Percentiles rank a stretch among this genome's conserved stretches.
Evolutionary conservation across 1,284 basidiomycete genomes (phyloP).

Genomic region (Bjerkandera adusta): DNA sequence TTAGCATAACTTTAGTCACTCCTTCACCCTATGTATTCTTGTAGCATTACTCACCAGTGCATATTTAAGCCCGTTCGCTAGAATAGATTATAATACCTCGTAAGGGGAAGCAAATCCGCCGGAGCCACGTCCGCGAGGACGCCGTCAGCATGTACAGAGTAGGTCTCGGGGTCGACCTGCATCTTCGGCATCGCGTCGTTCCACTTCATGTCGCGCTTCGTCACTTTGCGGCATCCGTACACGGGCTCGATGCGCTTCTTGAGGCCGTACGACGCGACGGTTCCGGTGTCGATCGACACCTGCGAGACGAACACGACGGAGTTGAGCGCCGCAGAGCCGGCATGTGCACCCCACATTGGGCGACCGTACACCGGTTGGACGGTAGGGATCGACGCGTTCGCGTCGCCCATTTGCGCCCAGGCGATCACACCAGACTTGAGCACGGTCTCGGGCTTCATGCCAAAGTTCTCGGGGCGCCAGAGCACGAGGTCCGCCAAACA

Average conservation of each 20-base stretch:
- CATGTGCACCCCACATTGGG: conserved; percentile 87
- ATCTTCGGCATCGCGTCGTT: conserved; percentile 83
- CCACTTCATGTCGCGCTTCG: conserved; percentile 93
- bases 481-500: conserved; percentile 92
- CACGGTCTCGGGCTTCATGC: conserved; percentile 88
- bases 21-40: no score
- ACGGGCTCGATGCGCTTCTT: conserved; percentile 79
- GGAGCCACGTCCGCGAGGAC: conserved; percentile 74
- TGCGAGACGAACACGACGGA: conserved; percentile 87
- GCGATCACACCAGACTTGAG: conserved; percentile 94
- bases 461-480: conserved; percentile 94
- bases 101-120: conserved; percentile 70
- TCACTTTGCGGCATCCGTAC: conserved; percentile 70
- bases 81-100: conserved; percentile 73
- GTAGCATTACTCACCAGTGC: no score
- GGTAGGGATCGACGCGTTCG: conserved; percentile 91
- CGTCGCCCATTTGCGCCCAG: conserved; percentile 91
- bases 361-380: conserved; percentile 86
- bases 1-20: not conserved
- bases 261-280: conserved; percentile 69
- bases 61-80: no score
- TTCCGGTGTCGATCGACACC: conserved; percentile 64
- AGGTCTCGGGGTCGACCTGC: conserved; percentile 90
- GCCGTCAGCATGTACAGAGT: conserved; percentile 84
- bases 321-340: conserved; percentile 75